Conservation (phyloP, 2,329 filamentous ascomycete species). For the Blumeriella jaapii region DNA sequence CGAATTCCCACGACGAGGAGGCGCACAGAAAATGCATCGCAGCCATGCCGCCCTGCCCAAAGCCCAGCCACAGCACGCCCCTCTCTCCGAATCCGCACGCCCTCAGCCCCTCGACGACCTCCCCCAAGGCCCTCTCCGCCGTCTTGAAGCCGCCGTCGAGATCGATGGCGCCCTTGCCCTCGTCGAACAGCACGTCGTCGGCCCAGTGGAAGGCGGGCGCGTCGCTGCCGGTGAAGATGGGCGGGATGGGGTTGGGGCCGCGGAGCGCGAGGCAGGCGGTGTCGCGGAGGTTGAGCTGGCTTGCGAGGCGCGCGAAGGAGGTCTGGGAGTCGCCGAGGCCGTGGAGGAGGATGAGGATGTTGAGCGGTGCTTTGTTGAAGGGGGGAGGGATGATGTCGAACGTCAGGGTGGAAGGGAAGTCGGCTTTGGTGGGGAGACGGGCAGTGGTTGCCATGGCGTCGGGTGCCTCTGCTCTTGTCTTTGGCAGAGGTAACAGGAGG, state of each 20-base stretch:
- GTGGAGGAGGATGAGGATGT: conserved; percentile 56
- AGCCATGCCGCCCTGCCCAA: conserved; percentile 46
- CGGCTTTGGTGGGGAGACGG: conserved; percentile 29
- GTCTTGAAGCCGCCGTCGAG: conserved; percentile 40
- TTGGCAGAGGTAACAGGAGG: too few relatives aligned
- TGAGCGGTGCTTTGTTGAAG: conserved; percentile 33
- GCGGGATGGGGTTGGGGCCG: conserved; percentile 47
- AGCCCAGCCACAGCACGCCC: conserved; percentile 42
- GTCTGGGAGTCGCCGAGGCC: conserved; percentile 53
- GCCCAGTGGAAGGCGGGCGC: conserved; percentile 42
- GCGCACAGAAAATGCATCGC: conserved; percentile 37
- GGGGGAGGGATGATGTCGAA: conserved; percentile 27
- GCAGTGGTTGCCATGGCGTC: background rate
- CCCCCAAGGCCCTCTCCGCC: conserved; percentile 31
- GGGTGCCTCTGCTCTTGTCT: too few relatives aligned
- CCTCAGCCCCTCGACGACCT: conserved; percentile 33
- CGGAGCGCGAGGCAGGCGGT: conserved; percentile 51
- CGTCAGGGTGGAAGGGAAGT: conserved; percentile 36
- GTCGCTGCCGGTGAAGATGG: conserved; percentile 29
- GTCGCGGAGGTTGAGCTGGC: conserved; percentile 50
- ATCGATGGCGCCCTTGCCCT: conserved; percentile 39
- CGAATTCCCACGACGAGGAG: conserved; percentile 32
- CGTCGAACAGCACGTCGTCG: conserved; percentile 45
- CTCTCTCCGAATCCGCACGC: conserved; percentile 37
- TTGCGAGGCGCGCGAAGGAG: conserved; percentile 45